phyloP scores from a whole-genome alignment of 805 yeast species.

The Wickerhamomyces canadensis region DNA sequence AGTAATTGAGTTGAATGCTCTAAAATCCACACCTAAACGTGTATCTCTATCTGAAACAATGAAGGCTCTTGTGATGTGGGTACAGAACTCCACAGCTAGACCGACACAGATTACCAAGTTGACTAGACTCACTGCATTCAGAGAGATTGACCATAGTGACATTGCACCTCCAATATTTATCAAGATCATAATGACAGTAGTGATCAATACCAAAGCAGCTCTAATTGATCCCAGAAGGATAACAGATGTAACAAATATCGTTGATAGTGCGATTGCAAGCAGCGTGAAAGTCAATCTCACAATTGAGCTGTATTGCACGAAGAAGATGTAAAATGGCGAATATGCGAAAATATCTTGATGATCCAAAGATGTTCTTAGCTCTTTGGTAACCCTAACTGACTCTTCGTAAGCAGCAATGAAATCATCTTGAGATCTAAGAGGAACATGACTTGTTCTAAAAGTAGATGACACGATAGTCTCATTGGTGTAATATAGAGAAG shows the following conservation, averaged over 20 bases:
- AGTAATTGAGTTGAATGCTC: conserved; percentile 52
- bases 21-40: conserved; percentile 24
- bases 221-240: conserved; percentile 61
- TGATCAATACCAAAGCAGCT: conserved; percentile 50
- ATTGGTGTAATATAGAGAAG: conserved; percentile 43
- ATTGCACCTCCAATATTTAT: conserved; percentile 75
- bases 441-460: conserved; percentile 77
- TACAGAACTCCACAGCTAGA: conserved; percentile 87
- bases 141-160: conserved; percentile 66
- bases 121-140: conserved; percentile 87
- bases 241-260: conserved; percentile 49
- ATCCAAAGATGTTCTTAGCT: conserved; percentile 37
- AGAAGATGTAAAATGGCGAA: conserved; percentile 88
- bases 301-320: conserved; percentile 78
- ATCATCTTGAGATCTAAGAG: conserved; percentile 77
- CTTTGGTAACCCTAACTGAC: conserved; percentile 60
- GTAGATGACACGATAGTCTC: conserved; percentile 47
- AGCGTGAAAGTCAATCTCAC: conserved; percentile 51
- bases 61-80: conserved; percentile 80
- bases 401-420: conserved; percentile 76
- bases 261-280: conserved; percentile 43
- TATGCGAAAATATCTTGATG: conserved; percentile 70
- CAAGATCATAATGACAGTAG: conserved; percentile 59
- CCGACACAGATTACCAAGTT: conserved; percentile 92
- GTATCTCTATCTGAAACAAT: conserved; percentile 30